Conservation (phyloP, 257 asterid genomes). For the Striga asiatica region DNA sequence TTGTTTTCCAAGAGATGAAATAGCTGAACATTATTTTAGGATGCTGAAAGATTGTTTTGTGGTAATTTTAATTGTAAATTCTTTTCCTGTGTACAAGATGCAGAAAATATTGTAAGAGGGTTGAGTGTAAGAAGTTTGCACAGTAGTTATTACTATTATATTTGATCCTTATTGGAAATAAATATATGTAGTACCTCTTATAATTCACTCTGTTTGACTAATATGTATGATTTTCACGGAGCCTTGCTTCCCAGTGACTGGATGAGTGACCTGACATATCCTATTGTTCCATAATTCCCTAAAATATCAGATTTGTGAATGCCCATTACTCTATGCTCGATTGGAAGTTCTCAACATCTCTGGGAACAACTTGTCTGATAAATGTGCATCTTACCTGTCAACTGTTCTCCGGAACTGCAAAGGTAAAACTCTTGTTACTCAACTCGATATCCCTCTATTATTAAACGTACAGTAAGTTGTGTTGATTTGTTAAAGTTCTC, state of each 20-base stretch:
- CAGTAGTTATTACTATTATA: neutral
- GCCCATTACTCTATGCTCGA: constrained; percentile 61
- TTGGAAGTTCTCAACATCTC: constrained; percentile 85
- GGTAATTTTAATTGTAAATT: too few species aligned
- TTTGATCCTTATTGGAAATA: neutral
- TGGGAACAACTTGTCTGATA: constrained; percentile 77
- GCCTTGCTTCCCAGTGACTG: neutral
- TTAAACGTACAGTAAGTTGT: neutral
- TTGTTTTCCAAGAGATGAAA: too few species aligned
- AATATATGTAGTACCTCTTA: neutral
- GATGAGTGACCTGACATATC: neutral
- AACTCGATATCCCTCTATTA: neutral
- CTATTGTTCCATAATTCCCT: constrained; percentile 3
- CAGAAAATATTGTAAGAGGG: neutral
- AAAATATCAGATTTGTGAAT: constrained; percentile 61
- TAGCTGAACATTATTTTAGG: too few species aligned
- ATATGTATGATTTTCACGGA: neutral
- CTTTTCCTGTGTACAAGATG: too few species aligned
- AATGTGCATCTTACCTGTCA: constrained; percentile 83
- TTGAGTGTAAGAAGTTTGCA: neutral
- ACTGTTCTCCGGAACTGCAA: constrained; percentile 64
- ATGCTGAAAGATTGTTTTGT: too few species aligned
- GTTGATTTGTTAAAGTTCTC: constrained; percentile 6
- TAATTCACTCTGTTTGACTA: neutral
- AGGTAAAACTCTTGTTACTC: constrained; percentile 37